phyloP scores from a whole-genome alignment of 768 basidiomycete genomes.

The Pisolithus orientalis region DNA sequence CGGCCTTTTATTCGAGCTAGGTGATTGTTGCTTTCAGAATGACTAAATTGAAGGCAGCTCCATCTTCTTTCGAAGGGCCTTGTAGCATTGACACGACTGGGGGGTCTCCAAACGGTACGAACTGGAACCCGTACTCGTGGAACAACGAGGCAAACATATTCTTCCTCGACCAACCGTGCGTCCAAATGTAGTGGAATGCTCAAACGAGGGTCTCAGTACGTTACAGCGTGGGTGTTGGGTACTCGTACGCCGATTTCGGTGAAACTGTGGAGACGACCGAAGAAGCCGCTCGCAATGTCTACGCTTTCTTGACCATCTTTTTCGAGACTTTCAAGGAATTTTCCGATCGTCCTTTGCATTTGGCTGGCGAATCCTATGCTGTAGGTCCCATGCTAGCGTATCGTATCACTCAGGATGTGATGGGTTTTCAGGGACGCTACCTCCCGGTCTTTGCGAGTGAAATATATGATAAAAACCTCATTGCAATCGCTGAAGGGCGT shows the following conservation, averaged over 20 bases:
- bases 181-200: background rate
- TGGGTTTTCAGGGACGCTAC: constrained; percentile 53
- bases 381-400: constrained; percentile 32
- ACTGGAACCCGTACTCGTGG: constrained; percentile 62
- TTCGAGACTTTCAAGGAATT: constrained; percentile 75
- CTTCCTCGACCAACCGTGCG: constrained; percentile 62
- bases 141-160: constrained; percentile 63
- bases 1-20: constrained; percentile 57
- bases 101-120: constrained; percentile 50
- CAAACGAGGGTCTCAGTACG: background rate
- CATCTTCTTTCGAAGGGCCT: constrained; percentile 37
- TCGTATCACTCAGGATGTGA: background rate
- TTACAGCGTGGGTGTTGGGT: constrained; percentile 59
- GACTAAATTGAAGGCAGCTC: constrained; percentile 26
- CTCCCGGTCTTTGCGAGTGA: constrained; percentile 71
- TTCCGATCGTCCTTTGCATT: constrained; percentile 58
- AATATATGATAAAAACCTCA: constrained; percentile 65
- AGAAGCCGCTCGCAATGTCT: constrained; percentile 70
- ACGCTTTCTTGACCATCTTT: constrained; percentile 73
- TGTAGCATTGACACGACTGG: constrained; percentile 55
- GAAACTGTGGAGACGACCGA: constrained; percentile 70
- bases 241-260: constrained; percentile 64
- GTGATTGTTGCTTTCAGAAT: constrained; percentile 14
- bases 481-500: constrained; percentile 43
- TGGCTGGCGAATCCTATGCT: constrained; percentile 71